A percentile compares a stretch with the other conserved stretches of the same genome.
Evolutionary conservation across 257 asterid species (phyloP).

Genomic region (Capsicum rhomboideum): DNA sequence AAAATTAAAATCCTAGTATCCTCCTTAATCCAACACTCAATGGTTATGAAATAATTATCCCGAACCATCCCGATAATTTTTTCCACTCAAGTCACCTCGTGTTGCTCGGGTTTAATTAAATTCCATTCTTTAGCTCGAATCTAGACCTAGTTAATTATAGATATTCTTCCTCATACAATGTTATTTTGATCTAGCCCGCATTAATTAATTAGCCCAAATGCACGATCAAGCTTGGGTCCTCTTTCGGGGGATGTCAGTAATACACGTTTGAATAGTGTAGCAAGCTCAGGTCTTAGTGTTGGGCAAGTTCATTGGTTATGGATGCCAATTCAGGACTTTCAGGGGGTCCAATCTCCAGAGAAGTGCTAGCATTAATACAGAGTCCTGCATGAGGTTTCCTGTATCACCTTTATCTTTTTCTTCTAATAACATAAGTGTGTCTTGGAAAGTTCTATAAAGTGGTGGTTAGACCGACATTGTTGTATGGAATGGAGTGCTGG

Average conservation of each 20-base stretch:
- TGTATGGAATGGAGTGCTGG: background rate
- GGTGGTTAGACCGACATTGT: background rate
- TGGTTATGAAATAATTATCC: too few species aligned
- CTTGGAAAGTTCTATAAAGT: background rate
- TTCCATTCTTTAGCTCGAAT: too few species aligned
- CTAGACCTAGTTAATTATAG: too few species aligned
- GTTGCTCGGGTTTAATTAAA: too few species aligned
- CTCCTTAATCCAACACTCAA: too few species aligned
- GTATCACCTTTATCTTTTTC: conserved; percentile 94
- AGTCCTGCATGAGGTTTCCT: conserved; percentile 89
- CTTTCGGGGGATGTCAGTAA: conserved; percentile 54
- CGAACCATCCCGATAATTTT: too few species aligned
- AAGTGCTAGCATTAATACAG: conserved; percentile 87
- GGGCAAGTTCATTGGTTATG: conserved; percentile 97
- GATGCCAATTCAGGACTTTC: conserved; percentile 97
- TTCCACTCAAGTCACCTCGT: too few species aligned
- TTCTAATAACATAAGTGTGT: conserved; percentile 47
- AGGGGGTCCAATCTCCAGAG: conserved; percentile 83
- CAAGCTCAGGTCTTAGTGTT: conserved; percentile 80
- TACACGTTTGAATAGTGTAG: conserved; percentile 54
- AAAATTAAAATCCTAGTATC: too few species aligned
- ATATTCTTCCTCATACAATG: too few species aligned
- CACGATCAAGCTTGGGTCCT: background rate
- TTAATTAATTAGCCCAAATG: too few species aligned
- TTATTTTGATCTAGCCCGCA: too few species aligned